Conservation (phyloP, 2,329 filamentous ascomycete genomes). For the Elsinoe ampelina region DNA sequence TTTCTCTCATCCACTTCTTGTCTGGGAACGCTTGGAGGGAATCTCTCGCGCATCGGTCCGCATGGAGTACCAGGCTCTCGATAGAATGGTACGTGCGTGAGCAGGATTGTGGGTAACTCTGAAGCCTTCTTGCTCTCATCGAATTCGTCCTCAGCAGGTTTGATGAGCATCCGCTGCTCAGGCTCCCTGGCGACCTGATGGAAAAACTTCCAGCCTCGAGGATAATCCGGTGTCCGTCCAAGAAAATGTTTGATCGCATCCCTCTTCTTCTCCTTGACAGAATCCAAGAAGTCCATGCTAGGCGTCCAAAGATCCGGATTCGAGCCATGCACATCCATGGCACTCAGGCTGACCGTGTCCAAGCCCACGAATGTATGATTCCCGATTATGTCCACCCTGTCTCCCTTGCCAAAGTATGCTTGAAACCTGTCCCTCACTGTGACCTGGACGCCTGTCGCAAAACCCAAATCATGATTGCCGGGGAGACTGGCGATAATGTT, state of each 20-base stretch:
- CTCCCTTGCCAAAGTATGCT: slow-evolving; percentile 83
- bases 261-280: slow-evolving; percentile 54
- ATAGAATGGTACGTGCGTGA: slow-evolving; percentile 86
- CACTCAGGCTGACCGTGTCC: slow-evolving; percentile 80
- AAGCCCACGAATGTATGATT: slow-evolving; percentile 95
- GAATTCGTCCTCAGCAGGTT: slow-evolving; percentile 15
- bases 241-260: slow-evolving; percentile 63
- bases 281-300: slow-evolving; percentile 64
- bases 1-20: slow-evolving; percentile 54
- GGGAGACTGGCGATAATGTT: slow-evolving; percentile 78
- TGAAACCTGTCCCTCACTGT: slow-evolving; percentile 75
- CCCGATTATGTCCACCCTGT: slow-evolving; percentile 79
- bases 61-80: slow-evolving; percentile 75
- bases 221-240: slow-evolving; percentile 41
- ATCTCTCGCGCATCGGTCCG: slow-evolving; percentile 75
- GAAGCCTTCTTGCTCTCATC: slow-evolving; percentile 27
- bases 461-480: slow-evolving; percentile 91
- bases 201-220: slow-evolving; percentile 9
- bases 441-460: slow-evolving; percentile 73
- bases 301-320: slow-evolving; percentile 64
- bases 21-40: slow-evolving; percentile 55
- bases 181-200: slow-evolving; percentile 28
- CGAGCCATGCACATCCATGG: slow-evolving; percentile 49
- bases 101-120: slow-evolving; percentile 76
- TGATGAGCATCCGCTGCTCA: slow-evolving; percentile 25